phyloP scores from a whole-genome alignment of 164 flowering plant species.

The grape (Vitis vinifera) region ASM3070453v1 NC_081820.1:24193501-24194000 shows the following conservation, averaged over 20 bases:
- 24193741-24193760: conserved; percentile 21
- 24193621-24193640: neutral
- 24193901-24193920: conserved; percentile 33
- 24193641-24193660: neutral
- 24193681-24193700: conserved; percentile 59
- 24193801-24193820: conserved; percentile 20
- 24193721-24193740: conserved; percentile 10
- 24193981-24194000: too few relatives aligned
- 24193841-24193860: neutral
- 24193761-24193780: conserved; percentile 40
- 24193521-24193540: conserved; percentile 38
- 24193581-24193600: neutral
- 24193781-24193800: conserved; percentile 36
- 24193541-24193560: conserved; percentile 40
- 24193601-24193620: neutral
- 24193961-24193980: too few relatives aligned
- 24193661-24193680: too few relatives aligned
- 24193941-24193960: neutral
- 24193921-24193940: neutral
- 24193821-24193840: conserved; percentile 10
- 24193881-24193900: conserved; percentile 26
- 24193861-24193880: conserved; percentile 13
- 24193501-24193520: conserved; percentile 37
- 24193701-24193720: conserved; percentile 14
- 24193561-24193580: conserved; percentile 56